These are phyloP conservation scores for Nannochloris sp. DNA, from an alignment of 139 green algal species.

Conservation along the genomic window DNA sequence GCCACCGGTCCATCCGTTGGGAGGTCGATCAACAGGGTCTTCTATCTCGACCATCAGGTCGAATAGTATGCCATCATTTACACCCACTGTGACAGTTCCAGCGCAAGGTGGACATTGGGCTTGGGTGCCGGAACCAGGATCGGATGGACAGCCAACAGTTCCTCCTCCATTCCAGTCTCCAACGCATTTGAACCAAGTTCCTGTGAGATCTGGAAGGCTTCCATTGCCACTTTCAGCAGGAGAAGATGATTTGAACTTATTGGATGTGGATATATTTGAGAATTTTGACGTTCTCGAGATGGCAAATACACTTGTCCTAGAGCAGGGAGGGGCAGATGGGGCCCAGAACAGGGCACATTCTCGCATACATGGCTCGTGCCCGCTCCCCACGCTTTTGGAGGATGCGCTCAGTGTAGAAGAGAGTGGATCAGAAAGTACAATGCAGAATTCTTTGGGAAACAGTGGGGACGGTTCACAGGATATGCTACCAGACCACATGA, in stretches of 20 bases:
- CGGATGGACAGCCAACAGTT: neutral
- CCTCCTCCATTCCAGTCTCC: neutral
- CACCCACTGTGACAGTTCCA: constrained; percentile 4
- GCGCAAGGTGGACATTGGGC: constrained; percentile 11
- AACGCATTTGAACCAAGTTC: neutral
- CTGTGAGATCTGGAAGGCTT: constrained; percentile 1
- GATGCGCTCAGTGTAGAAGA: constrained; percentile 10
- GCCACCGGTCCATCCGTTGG: neutral
- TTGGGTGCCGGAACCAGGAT: constrained; percentile 6
- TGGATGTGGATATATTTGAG: constrained; percentile 6
- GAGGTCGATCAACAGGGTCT: constrained; percentile 1
- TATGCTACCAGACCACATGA: neutral
- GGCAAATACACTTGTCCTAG: constrained; percentile 6
- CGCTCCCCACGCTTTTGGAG: constrained; percentile 5
- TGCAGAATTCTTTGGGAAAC: neutral
- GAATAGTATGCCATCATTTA: constrained; percentile 1
- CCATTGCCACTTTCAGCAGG: neutral
- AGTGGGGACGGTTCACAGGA: neutral
- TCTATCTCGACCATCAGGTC: neutral
- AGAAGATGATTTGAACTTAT: neutral
- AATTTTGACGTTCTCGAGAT: constrained; percentile 14
- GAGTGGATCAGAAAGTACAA: constrained; percentile 1
- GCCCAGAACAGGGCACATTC: neutral
- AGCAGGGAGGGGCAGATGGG: neutral
- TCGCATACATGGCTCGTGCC: constrained; percentile 2